Evolutionary conservation across 1,284 basidiomycete genomes (phyloP).

Genomic region (Irpex rosettiformis): DNA sequence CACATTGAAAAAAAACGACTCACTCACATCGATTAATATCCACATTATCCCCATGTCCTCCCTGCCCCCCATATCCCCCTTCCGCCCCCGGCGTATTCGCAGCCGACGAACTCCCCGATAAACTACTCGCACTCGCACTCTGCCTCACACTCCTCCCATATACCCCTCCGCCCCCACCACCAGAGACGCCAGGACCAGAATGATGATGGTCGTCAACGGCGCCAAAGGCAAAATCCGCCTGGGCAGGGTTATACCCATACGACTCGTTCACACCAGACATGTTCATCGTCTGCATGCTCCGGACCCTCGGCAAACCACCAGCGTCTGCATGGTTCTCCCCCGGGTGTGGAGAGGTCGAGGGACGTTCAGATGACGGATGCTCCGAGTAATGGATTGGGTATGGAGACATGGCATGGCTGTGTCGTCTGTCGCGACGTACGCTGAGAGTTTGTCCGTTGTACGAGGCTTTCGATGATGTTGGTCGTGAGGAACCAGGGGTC

Average conservation of each 20-base stretch:
- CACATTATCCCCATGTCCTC: slow-evolving; percentile 26
- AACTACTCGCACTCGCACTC: slow-evolving; percentile 71
- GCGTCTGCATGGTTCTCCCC: slow-evolving; percentile 42
- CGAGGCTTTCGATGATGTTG: slow-evolving; percentile 57
- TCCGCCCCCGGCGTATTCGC: slow-evolving; percentile 51
- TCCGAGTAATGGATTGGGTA: slow-evolving; percentile 78
- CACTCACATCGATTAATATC: slow-evolving; percentile 80
- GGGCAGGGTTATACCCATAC: slow-evolving; percentile 59
- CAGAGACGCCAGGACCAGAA: slow-evolving; percentile 31
- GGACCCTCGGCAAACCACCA: slow-evolving; percentile 50
- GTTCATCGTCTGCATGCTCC: slow-evolving; percentile 67
- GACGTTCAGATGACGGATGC: slow-evolving; percentile 48
- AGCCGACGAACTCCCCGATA: slow-evolving; percentile 79
- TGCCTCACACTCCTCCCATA: slow-evolving; percentile 49
- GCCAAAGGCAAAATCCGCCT: slow-evolving; percentile 76
- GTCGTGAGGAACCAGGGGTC: slow-evolving; percentile 44
- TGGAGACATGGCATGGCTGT: slow-evolving; percentile 80
- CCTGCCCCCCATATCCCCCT: slow-evolving; percentile 52
- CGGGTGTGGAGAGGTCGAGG: slow-evolving; percentile 71
- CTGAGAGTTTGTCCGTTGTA: slow-evolving; percentile 54
- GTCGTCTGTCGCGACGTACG: slow-evolving; percentile 65
- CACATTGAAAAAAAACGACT: slow-evolving; percentile 15
- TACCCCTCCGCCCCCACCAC: slow-evolving; percentile 23
- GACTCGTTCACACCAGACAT: slow-evolving; percentile 66
- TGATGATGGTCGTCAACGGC: slow-evolving; percentile 38